Conservation (phyloP, 768 basidiomycete genomes). For the Rhizopogon salebrosus region DNA sequence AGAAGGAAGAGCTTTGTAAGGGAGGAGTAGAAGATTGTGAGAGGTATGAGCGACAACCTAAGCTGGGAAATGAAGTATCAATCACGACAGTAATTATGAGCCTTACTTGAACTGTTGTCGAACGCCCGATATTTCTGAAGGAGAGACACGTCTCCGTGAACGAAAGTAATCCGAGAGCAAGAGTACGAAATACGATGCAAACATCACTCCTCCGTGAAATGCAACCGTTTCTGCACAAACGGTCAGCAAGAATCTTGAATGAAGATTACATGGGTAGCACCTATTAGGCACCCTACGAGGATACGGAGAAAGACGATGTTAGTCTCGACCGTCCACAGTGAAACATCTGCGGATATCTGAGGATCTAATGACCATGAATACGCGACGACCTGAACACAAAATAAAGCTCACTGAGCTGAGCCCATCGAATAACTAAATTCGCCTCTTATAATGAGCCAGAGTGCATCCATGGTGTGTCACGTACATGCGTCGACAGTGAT, state of each 20-base stretch:
- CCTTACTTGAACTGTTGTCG: conserved; percentile 58
- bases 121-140: conserved; percentile 39
- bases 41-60: conserved; percentile 69
- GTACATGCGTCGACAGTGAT: conserved; percentile 69
- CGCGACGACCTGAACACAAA: not conserved
- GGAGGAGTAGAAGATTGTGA: conserved; percentile 81
- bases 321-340: conserved; percentile 50
- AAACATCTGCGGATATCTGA: conserved; percentile 28
- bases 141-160: conserved; percentile 16
- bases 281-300: conserved; percentile 61
- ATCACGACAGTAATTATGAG: conserved; percentile 1
- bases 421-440: conserved; percentile 70
- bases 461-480: conserved; percentile 20
- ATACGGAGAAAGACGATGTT: conserved; percentile 48
- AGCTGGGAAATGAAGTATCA: not conserved
- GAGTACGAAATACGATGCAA: conserved; percentile 52
- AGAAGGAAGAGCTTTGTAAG: conserved; percentile 80
- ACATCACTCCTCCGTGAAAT: conserved; percentile 65
- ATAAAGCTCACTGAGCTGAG: conserved; percentile 50
- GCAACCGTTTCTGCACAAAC: conserved; percentile 58
- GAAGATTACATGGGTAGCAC: conserved; percentile 27
- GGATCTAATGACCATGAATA: conserved; percentile 30
- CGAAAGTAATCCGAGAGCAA: conserved; percentile 33
- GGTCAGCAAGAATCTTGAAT: not conserved
- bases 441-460: not conserved